Evolutionary conservation across 2,329 filamentous ascomycete genomes (phyloP), one percentile per base, ranked within the genome.

Genomic region (Trichoderma afroharzianum): DNA sequence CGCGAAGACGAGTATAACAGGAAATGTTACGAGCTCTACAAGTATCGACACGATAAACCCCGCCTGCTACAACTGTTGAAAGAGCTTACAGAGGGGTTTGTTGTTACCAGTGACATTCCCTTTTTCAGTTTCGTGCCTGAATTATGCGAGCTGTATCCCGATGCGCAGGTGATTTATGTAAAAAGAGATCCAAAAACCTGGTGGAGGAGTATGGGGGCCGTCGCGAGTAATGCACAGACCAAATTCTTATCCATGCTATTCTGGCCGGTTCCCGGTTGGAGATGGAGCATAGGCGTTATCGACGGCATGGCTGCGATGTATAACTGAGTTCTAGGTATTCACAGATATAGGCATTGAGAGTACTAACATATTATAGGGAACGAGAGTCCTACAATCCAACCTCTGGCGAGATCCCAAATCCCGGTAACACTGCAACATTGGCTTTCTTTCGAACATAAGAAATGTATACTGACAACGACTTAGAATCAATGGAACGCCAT

Each of bases 91-190:
- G 78, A 79, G 15, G 84, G 85, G n/a, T 87, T 83, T 73, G 81
- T 82, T 2, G 84, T 82, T 11, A 80, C 82, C 50, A 83, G 83
- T 36, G 85, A 87, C 74, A 74, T 80, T 21, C 85, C 85, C 0
- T 78, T 79, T 3, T 79, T 79, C 26, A 78, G 81, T 64, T 80
- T 85, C 28, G 77, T 85, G 26, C 78, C 80, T 21, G 84, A 86
- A 72, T 75, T 87, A 39, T 75, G 86, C 71, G 80, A 83, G 70
- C 72, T 86, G 15, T 86, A 86, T 72, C 85, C 85, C 0, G 80
- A 86, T 39, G 85, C 84, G 8, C 81, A 82, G 68, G 83, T 86
- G 4, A 81, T 87, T 21, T 80, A 80, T 72, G 80, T 81, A 4
- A 77, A 76, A 4, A 77, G 81, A 14, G 79, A 82, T 63, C 79